Percentiles rank a stretch among this genome's conserved stretches.
Evolutionary conservation across 257 asterid genomes (phyloP).

Genomic region (Forsythia viridissima): DNA sequence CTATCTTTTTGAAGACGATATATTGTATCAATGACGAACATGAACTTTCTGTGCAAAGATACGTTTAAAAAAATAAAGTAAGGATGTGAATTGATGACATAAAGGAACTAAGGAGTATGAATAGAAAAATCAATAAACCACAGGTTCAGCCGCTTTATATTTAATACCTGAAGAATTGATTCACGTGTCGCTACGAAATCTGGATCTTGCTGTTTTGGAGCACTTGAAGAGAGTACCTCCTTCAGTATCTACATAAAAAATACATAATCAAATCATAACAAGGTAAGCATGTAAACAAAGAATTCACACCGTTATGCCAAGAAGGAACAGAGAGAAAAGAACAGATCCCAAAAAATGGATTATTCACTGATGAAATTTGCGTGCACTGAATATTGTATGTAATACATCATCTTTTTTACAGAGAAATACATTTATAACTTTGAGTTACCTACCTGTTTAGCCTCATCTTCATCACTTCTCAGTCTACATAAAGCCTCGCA

Average conservation of each 20-base stretch:
- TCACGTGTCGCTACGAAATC: constrained; percentile 73
- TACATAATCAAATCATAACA: constrained; percentile 12
- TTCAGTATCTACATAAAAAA: constrained; percentile 53
- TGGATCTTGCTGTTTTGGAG: constrained; percentile 52
- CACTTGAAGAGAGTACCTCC: constrained; percentile 72
- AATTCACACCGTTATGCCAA: constrained; percentile 7
- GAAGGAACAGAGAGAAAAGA: constrained; percentile 9
- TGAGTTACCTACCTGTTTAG: constrained; percentile 65
- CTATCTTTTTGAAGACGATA: neutral
- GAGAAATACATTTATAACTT: constrained; percentile 4
- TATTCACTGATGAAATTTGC: constrained; percentile 10
- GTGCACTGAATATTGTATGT: neutral
- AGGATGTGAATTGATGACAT: neutral
- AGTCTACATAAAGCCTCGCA: constrained; percentile 79
- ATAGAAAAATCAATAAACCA: constrained; percentile 2
- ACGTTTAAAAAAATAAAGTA: constrained; percentile 8
- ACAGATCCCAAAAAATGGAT: neutral
- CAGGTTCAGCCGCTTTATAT: constrained; percentile 6
- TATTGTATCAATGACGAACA: neutral
- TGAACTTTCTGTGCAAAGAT: neutral
- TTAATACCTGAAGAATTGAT: constrained; percentile 77
- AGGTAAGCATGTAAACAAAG: constrained; percentile 11
- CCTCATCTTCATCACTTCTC: constrained; percentile 69
- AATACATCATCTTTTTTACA: constrained; percentile 10
- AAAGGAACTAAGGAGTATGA: neutral